A percentile compares a stretch with the other conserved stretches of the same genome.
Evolutionary conservation across 208 protist genomes (phyloP).

Genomic region (Herpetomonas muscarum): DNA sequence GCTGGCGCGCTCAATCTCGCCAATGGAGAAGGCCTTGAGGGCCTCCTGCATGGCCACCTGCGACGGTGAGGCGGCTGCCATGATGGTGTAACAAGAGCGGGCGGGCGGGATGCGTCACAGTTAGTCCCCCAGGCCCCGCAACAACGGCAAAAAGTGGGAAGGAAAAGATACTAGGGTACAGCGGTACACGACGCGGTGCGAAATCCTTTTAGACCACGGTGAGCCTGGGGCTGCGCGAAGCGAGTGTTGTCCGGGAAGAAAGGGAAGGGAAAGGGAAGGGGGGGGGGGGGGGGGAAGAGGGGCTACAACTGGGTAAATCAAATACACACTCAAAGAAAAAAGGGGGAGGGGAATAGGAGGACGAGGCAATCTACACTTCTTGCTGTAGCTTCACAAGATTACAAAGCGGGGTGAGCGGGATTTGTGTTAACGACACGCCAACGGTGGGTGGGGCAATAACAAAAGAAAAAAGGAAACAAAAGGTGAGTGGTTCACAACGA

Average conservation of each 20-base stretch:
- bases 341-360: too few relatives aligned
- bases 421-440: not conserved
- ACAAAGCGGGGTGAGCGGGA: too few relatives aligned
- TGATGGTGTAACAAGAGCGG: not conserved
- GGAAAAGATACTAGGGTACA: not conserved
- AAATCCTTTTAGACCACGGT: too few relatives aligned
- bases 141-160: not conserved
- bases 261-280: slow-evolving; percentile 1
- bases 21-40: slow-evolving; percentile 43
- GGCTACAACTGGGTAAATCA: not conserved
- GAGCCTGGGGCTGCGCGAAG: not conserved
- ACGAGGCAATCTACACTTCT: too few relatives aligned
- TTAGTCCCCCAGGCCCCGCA: too few relatives aligned
- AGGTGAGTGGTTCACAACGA: slow-evolving; percentile 3
- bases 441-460: not conserved
- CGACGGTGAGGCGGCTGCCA: slow-evolving; percentile 2
- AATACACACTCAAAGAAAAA: too few relatives aligned
- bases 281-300: not conserved
- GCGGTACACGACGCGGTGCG: not conserved
- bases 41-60: slow-evolving; percentile 34
- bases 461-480: slow-evolving; percentile 5
- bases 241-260: not conserved
- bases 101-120: too few relatives aligned
- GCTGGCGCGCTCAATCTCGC: slow-evolving; percentile 42
- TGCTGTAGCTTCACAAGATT: too few relatives aligned